phyloP scores from a whole-genome alignment of 2,329 filamentous ascomycete species.

The Aspergillus neoniger region DNA sequence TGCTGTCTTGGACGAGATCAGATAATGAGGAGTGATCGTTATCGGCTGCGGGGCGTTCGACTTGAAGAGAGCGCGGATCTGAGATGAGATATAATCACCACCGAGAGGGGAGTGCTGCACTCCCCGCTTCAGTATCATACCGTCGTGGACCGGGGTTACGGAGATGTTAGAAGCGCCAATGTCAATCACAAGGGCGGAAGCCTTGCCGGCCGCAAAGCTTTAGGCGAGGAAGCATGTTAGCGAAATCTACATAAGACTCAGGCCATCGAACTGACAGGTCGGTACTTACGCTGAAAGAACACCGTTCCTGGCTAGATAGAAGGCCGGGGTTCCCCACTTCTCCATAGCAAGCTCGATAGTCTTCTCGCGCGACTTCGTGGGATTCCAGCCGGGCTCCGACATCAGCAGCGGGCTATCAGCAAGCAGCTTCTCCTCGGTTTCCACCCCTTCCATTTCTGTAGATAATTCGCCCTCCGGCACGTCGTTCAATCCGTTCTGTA shows the following conservation, averaged over 20 bases:
- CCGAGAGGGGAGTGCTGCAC: slow-evolving; percentile 82
- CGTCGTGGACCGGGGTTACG: slow-evolving; percentile 89
- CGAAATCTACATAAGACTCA: neutral
- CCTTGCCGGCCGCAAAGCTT: slow-evolving; percentile 85
- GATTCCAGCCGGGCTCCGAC: slow-evolving; percentile 94
- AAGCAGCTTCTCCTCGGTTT: slow-evolving; percentile 71
- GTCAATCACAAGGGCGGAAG: slow-evolving; percentile 88
- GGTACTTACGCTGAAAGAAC: slow-evolving; percentile 72
- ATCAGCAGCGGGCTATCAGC: slow-evolving; percentile 88
- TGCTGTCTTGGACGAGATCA: slow-evolving; percentile 81
- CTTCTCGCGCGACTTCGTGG: slow-evolving; percentile 84
- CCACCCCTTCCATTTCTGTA: slow-evolving; percentile 62
- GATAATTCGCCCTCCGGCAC: slow-evolving; percentile 59
- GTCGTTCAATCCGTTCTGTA: slow-evolving; percentile 79
- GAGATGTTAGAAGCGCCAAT: slow-evolving; percentile 86
- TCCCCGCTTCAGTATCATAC: slow-evolving; percentile 88
- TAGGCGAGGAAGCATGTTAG: slow-evolving; percentile 10
- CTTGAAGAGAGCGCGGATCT: slow-evolving; percentile 79
- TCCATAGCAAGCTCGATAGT: slow-evolving; percentile 96
- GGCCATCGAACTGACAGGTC: neutral
- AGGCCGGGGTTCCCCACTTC: slow-evolving; percentile 91
- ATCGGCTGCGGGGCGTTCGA: slow-evolving; percentile 67
- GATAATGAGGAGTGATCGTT: slow-evolving; percentile 78
- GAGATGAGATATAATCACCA: slow-evolving; percentile 85
- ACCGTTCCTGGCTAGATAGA: slow-evolving; percentile 86